phyloP scores from a whole-genome alignment of 148 eudicot genomes.

The Nyssa sinensis region DNA sequence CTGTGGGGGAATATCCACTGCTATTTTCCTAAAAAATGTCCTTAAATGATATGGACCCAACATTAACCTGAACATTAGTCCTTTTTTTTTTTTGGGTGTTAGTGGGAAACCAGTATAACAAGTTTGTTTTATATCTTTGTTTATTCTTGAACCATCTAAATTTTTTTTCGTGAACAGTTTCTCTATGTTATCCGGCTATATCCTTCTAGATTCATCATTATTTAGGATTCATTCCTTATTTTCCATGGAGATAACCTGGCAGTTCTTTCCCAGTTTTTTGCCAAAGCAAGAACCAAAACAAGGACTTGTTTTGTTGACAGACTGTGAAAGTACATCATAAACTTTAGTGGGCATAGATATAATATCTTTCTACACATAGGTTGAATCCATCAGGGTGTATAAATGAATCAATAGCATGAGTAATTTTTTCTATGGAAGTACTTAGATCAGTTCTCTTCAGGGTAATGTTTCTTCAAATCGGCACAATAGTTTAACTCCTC shows the following conservation, averaged over 20 bases:
- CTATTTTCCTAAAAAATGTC: not conserved
- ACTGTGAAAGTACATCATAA: not conserved
- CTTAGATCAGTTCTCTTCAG: not conserved
- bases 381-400: not conserved
- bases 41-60: not conserved
- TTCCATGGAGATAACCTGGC: not conserved
- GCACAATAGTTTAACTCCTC: not conserved
- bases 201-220: not conserved
- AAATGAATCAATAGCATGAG: not conserved
- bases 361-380: not conserved
- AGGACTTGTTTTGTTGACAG: not conserved
- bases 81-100: not conserved
- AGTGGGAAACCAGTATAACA: not conserved
- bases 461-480: not conserved
- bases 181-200: not conserved
- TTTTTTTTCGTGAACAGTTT: no score
- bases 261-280: not conserved
- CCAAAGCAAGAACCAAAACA: not conserved
- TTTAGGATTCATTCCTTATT: not conserved
- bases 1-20: not conserved
- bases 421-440: not conserved
- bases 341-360: not conserved
- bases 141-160: not conserved
- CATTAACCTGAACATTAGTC: no score
- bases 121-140: no score